Evolutionary conservation across 1,139 yeast species (phyloP).

Genomic region (Candida sp.): DNA sequence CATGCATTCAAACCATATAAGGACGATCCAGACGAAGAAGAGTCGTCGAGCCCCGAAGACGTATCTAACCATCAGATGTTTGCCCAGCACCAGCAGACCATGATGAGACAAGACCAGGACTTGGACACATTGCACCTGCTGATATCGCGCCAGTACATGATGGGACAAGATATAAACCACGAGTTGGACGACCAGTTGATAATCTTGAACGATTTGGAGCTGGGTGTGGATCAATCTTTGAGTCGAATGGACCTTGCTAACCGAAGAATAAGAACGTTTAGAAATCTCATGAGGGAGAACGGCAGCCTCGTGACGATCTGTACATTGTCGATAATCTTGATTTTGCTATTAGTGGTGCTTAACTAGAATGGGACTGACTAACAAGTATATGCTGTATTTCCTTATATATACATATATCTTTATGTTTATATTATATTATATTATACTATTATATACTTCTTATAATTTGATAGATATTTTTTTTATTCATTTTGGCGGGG

Average conservation of each 20-base stretch:
- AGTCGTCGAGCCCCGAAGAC: slow-evolving; percentile 9
- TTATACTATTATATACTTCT: not conserved
- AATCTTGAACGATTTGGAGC: slow-evolving; percentile 71
- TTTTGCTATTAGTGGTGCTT: slow-evolving; percentile 60
- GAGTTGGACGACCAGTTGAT: slow-evolving; percentile 76
- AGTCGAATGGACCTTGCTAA: slow-evolving; percentile 58
- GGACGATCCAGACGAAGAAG: slow-evolving; percentile 36
- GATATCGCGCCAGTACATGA: slow-evolving; percentile 64
- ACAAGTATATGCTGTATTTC: not conserved
- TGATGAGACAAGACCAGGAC: slow-evolving; percentile 66
- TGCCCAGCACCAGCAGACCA: slow-evolving; percentile 70
- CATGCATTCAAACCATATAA: slow-evolving; percentile 42
- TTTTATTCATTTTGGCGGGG: not conserved
- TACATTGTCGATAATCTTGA: slow-evolving; percentile 61
- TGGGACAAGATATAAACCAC: slow-evolving; percentile 66
- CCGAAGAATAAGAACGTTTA: slow-evolving; percentile 55
- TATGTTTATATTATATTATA: not conserved
- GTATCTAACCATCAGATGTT: slow-evolving; percentile 53
- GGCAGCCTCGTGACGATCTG: slow-evolving; percentile 76
- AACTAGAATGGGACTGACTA: slow-evolving; percentile 35
- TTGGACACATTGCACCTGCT: slow-evolving; percentile 62
- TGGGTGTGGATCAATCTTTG: slow-evolving; percentile 61
- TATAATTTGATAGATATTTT: not conserved
- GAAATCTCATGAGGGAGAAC: slow-evolving; percentile 63
- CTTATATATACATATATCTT: slow-evolving; percentile 9